Percentiles rank a stretch among this genome's conserved stretches.
These are phyloP conservation scores for Colletotrichum sojae DNA, from an alignment of 2,329 filamentous ascomycete genomes.

Conservation along the genomic window DNA sequence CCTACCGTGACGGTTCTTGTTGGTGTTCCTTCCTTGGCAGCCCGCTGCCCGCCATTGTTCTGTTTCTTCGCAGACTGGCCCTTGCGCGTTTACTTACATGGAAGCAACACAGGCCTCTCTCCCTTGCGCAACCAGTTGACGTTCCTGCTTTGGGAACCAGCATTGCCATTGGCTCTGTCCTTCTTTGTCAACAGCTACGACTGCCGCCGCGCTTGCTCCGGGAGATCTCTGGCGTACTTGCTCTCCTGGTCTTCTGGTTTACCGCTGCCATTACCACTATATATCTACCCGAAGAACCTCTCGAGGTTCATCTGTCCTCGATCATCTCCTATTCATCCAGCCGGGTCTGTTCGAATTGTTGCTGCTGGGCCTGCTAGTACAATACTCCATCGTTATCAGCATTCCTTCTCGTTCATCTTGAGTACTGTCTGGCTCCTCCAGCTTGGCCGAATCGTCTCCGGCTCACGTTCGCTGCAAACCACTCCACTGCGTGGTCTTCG, in stretches of 20 bases:
- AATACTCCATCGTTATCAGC: neutral
- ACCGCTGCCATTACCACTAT: neutral
- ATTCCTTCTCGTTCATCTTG: neutral
- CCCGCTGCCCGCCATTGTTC: neutral
- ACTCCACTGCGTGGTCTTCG: neutral
- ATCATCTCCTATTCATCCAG: constrained; percentile 10
- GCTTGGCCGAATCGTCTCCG: neutral
- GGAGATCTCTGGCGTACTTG: constrained; percentile 3
- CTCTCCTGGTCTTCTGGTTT: neutral
- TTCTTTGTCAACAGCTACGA: neutral
- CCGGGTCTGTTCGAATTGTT: neutral
- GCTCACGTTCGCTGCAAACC: neutral
- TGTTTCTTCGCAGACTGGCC: neutral
- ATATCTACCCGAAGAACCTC: constrained; percentile 17
- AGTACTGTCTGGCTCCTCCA: neutral
- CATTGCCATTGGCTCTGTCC: neutral
- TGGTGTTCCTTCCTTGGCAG: neutral
- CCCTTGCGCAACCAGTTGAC: neutral
- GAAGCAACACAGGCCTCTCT: constrained; percentile 2
- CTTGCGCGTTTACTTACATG: neutral
- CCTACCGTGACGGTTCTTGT: neutral
- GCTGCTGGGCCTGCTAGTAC: neutral
- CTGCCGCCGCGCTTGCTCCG: neutral
- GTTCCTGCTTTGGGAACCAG: neutral
- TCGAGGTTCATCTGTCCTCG: neutral